These are phyloP conservation scores for Blechomonas ayalai DNA, from an alignment of 208 protist species.

Conservation along the genomic window DNA sequence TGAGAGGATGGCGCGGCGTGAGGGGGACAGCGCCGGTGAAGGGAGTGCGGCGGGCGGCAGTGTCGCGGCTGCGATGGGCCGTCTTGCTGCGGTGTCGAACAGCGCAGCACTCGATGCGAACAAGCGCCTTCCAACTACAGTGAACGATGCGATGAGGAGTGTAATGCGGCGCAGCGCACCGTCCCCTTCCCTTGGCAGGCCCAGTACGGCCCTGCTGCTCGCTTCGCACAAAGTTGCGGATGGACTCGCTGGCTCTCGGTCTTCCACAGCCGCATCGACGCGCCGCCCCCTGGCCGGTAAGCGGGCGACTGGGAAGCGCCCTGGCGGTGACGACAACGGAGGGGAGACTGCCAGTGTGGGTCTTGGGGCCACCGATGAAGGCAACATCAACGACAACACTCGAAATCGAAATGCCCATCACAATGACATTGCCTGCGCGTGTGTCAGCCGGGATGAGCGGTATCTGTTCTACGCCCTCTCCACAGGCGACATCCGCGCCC, in stretches of 20 bases:
- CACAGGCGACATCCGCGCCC: conserved; percentile 64
- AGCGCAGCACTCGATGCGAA: not conserved
- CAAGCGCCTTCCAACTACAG: not conserved
- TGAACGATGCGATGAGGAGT: not conserved
- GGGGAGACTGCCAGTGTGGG: not conserved
- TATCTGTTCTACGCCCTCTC: conserved; percentile 64
- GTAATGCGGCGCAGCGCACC: not conserved
- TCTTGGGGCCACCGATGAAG: too few species aligned
- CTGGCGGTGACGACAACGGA: not conserved
- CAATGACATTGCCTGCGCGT: conserved; percentile 48
- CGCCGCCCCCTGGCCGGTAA: not conserved
- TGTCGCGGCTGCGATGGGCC: too few species aligned
- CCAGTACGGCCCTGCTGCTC: too few species aligned
- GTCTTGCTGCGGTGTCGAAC: too few species aligned
- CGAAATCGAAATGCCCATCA: conserved; percentile 1
- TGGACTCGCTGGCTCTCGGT: not conserved
- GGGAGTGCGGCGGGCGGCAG: too few species aligned
- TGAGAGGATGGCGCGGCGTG: too few species aligned
- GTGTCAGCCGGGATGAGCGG: conserved; percentile 36
- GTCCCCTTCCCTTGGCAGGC: not conserved
- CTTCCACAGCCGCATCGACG: not conserved
- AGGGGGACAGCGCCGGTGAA: too few species aligned
- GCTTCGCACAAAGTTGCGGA: too few species aligned
- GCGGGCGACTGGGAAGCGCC: not conserved
- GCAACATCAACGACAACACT: too few species aligned